phyloP scores from a whole-genome alignment of 1,284 basidiomycete species.

The Pholiota adiposa region DNA sequence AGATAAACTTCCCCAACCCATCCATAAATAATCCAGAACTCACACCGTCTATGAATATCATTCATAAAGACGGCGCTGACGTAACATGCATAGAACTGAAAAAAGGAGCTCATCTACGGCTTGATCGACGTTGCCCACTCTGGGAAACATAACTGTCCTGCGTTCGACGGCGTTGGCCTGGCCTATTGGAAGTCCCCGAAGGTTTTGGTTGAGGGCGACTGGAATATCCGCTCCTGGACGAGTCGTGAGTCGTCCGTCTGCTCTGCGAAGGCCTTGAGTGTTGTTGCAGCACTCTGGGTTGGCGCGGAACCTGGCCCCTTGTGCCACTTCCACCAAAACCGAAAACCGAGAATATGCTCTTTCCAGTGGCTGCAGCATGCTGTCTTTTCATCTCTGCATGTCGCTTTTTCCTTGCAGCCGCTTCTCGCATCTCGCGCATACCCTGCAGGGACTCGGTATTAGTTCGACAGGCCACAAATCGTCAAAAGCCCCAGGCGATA shows the following conservation, averaged over 20 bases:
- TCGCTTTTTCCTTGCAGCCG: constrained; percentile 28
- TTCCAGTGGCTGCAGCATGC: constrained; percentile 23
- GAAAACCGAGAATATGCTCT: constrained; percentile 36
- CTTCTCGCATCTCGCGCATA: constrained; percentile 56
- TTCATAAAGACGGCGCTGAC: constrained; percentile 1
- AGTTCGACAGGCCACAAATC: background rate
- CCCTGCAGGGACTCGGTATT: constrained; percentile 36
- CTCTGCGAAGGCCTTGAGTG: background rate
- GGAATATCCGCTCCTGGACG: constrained; percentile 4
- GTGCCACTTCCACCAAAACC: constrained; percentile 11
- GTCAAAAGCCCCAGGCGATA: background rate
- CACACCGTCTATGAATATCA: background rate
- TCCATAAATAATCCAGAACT: constrained; percentile 1
- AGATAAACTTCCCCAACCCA: background rate
- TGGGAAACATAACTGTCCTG: constrained; percentile 11
- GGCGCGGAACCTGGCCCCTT: background rate
- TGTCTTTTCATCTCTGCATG: constrained; percentile 22
- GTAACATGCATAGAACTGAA: background rate
- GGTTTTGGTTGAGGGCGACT: constrained; percentile 10
- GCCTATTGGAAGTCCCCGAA: constrained; percentile 11
- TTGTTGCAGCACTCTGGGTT: constrained; percentile 5
- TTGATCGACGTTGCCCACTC: constrained; percentile 17
- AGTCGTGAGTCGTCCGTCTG: constrained; percentile 13
- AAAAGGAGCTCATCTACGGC: constrained; percentile 15
- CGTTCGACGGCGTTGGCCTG: constrained; percentile 17